Base-by-base conservation (phyloP, 2,329 filamentous ascomycete genomes). In the Rutstroemia sp. region DNA sequence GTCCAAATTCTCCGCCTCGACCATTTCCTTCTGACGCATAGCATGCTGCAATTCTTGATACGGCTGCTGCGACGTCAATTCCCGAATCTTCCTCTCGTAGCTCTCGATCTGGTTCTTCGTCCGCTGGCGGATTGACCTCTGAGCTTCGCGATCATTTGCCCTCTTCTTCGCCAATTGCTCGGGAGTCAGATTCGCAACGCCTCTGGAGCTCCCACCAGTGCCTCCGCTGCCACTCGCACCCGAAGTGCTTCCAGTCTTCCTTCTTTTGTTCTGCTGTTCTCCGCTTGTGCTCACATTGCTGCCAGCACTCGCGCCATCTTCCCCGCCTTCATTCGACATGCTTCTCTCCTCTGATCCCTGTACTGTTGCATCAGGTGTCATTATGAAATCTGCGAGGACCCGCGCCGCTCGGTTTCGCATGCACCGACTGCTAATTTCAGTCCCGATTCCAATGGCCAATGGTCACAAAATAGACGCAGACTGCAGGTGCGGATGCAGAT, bases 151-250 rank as follows among this genome's bases (percentile, higher is more conserved):
- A 71, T 96, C 91, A 75, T 96, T 96, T 67, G 89, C 89, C 61
- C 92, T 81, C 76, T 96, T 96, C 71, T 91, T 88, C 30, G 87
- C 89, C 58, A 96, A 81, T 73, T 96, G 92, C 60, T 92, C 88
- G 5, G 90, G 88, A 10, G 89, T 95, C 68, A 96, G 79, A 68
- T 89, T 94, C 61, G 90, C 90, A 57, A 96, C 91, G 17, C 84
- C 83, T 51, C 84, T 76, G 58, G 89, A 91, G 63, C 89, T 82
- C 53, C 86, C 25, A 44, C 25, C 40, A 44, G 27, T 51, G n/a
- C 19, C 23, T 16, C 17, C 21, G 48, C 44, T 54, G 14, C 44
- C 51, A n/a, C 16, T 17, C 16, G 39, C 39, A 8, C 39, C 39
- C 16, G 39, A 8, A n/a, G 39, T 5, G n/a, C 47, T 27, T 5